Evolutionary conservation across 352 stramenopile species (phyloP), one percentile per base, ranked within the genome.

Genomic region (Globisporangium cederbergense): DNA sequence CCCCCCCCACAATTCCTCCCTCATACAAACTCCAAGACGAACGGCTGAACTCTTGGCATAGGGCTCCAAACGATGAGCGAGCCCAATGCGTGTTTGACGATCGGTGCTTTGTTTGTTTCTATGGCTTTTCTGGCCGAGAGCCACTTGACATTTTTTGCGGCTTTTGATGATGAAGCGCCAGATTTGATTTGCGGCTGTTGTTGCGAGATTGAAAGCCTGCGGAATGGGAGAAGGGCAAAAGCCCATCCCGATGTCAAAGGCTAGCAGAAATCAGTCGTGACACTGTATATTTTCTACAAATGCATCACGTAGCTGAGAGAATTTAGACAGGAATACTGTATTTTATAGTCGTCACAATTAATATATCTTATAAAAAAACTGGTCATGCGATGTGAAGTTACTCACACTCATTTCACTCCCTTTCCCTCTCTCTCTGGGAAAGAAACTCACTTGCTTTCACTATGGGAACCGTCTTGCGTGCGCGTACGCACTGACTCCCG

Each of bases 391-490:
- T 45, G 38, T 3, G 10, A 45, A 14, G 14, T 40, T 10, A 13
- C 34, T 9, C 34, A 40, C 13, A 18, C 38, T n/a, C 40, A 46
- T 7, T 16, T 32, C 11, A 11, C 11, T 22, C n/a, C 50, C 13
- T 20, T n/a, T 34, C 49, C 50, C 13, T 13, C 10, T 34, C 49
- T 13, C 28, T 13, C 22, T 7, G 25, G 28, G 11, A 36, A 54
- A 55, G 49, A 55, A 40, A 56, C 6, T 16, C 50, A 56, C 50
- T 56, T 56, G 50, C 13, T n/a, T 56, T 10, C 50, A 56, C 25
- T 56, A 56, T 56, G 14, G 13, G 25, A 55, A 11, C 25, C 36
- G 9, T 11, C 36, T 42, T 55, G 10, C 14, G 6, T 14, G 0
- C 40, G 25, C 25, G 22, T 25, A 22, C 22, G 14, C 22, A n/a